Evolutionary conservation across 2,329 filamentous ascomycete genomes (phyloP), one percentile per base, ranked within the genome.

Genomic region (Trichoderma endophyticum): DNA sequence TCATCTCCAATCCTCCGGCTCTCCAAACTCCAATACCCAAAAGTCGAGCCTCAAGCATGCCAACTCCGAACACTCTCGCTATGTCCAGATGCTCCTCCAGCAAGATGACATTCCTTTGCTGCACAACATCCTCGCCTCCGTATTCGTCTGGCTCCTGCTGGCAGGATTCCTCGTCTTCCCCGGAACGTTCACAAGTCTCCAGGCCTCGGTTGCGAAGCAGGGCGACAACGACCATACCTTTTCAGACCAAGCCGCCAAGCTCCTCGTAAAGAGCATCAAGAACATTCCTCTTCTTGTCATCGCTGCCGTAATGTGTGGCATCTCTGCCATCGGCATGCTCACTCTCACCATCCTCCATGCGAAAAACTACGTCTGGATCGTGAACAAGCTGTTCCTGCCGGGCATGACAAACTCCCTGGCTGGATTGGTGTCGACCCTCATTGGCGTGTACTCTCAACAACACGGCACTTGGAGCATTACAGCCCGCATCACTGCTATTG

Each of bases 161-260:
- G 84, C 84, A 0, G 86, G 86, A 32, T 88, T 87, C 79, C 80
- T 88, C 18, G 81, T 88, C 56, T 82, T 87, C 43, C 86, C 86
- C 0, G 85, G 84, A 6, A 87, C 85, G 0, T 88, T 87, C 75
- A 86, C 83, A 48, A 83, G 80, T 36, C 77, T 85, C 59, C 71
- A 76, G 28, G 74, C 74, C 48, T 76, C 75, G 32, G 73, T 79
- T 63, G 76, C 76, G 39, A 72, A 71, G 56, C 73, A 75, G 14
- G 71, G 75, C 21, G n/a, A 61, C 18, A 24, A 71, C 26, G 64
- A 73, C 18, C 8, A 69, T 12, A 72, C 67, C 30, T 74, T 73
- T 43, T 71, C 65, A 6, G 73, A 72, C 60, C 72, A 77, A 51
- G 72, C 67, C 21, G 63, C 51, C 26, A 66, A 62, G 39, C 36